phyloP scores from a whole-genome alignment of 2,329 filamentous ascomycete species.

The Polychaeton citri region DNA sequence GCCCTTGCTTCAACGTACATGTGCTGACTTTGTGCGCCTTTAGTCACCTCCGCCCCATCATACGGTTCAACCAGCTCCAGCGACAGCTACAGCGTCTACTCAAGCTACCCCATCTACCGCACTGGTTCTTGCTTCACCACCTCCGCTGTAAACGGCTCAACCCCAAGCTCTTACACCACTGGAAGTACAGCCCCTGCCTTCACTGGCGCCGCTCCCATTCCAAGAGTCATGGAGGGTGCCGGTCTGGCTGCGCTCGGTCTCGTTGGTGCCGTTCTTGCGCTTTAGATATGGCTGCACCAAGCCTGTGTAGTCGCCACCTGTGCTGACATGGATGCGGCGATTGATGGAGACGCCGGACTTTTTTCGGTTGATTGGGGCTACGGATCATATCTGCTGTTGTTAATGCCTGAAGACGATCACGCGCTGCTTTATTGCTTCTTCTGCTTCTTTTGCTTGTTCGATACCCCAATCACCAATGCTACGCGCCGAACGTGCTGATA shows the following conservation, averaged over 20 bases:
- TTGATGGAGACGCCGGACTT: too few relatives aligned
- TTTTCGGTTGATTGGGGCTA: too few relatives aligned
- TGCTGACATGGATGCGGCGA: too few relatives aligned
- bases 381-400: too few relatives aligned
- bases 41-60: neutral
- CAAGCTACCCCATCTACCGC: neutral
- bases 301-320: too few relatives aligned
- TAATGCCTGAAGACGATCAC: too few relatives aligned
- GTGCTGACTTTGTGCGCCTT: neutral
- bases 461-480: neutral
- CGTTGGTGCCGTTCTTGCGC: neutral
- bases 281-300: neutral
- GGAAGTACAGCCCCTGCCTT: neutral
- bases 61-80: neutral
- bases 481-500: neutral
- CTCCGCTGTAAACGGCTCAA: neutral
- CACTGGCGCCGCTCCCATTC: neutral
- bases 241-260: neutral
- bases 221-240: neutral
- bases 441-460: neutral
- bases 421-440: too few relatives aligned
- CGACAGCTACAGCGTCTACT: neutral
- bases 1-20: neutral
- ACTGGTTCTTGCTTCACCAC: neutral
- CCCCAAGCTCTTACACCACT: neutral